These are phyloP conservation scores for Rhododendron mucronatum DNA, from an alignment of 148 eudicot species.

Conservation along the genomic window DNA sequence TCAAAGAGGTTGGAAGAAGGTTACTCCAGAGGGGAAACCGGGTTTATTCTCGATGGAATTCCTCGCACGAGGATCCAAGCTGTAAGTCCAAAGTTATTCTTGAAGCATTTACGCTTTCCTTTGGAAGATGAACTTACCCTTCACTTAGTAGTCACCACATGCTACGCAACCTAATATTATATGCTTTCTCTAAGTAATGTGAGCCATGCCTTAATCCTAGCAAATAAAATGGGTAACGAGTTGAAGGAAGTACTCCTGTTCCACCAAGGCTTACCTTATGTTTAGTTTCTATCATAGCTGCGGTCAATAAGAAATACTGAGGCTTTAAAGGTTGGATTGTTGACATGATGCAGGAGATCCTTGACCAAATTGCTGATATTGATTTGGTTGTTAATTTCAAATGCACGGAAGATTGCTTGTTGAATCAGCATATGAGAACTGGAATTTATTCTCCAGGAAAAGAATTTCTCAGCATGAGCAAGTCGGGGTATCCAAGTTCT, in stretches of 20 bases:
- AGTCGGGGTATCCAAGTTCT: constrained; percentile 25
- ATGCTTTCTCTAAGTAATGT: neutral
- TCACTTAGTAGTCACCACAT: neutral
- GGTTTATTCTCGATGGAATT: constrained; percentile 88
- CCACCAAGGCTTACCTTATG: neutral
- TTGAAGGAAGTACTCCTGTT: neutral
- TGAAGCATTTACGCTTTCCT: neutral
- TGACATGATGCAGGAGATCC: constrained; percentile 59
- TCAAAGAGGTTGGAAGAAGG: constrained; percentile 89
- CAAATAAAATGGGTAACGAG: neutral
- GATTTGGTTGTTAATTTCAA: constrained; percentile 85
- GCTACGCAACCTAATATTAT: neutral
- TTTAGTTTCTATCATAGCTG: neutral
- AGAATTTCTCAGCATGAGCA: constrained; percentile 28
- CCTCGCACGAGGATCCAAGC: constrained; percentile 83
- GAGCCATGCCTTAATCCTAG: neutral
- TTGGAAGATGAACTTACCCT: neutral
- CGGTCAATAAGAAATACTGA: neutral
- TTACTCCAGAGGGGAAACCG: constrained; percentile 62
- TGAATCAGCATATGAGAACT: constrained; percentile 26
- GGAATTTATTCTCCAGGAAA: constrained; percentile 30
- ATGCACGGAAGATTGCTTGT: constrained; percentile 37
- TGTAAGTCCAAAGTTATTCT: constrained; percentile 40
- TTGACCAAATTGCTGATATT: constrained; percentile 74
- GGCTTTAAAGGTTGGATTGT: neutral